Base-by-base conservation (phyloP, 306 rosid genomes). In the Vicia faba region DNA sequence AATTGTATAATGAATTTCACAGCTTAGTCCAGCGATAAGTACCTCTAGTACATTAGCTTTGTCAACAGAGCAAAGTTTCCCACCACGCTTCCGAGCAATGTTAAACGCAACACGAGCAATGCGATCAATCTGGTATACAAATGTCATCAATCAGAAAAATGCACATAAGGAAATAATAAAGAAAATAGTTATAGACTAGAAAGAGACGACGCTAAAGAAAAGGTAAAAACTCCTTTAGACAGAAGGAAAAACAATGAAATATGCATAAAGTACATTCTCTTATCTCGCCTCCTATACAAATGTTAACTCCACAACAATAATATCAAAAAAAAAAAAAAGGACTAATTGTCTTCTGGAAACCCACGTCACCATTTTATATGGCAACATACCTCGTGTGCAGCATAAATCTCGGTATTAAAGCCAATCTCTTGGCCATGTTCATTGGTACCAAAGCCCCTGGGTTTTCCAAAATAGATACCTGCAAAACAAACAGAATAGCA, bases 21-120 rank as follows among this genome's bases (percentile, higher is more conserved):
- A 45, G 76, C 19, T 41, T 39, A 60, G 66, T 73, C 33, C 43
- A 59, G 13, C 10, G 62, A 41, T 23, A 28, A 70, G 68, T 78
- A 89, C 98, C 98, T 92, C 98, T 76, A 89, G 82, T 57, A 93
- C 98, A 77, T 93, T 93, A 48, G 97, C 93, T 82, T 93, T 93
- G 78, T 93, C 98, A 73, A 93, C 91, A 48, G 93, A 89, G 73
- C 98, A 93, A 81, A 89, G 88, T 73, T 70, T 86, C 50, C 98
- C 89, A 29, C 16, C 57, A 53, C 98, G 80, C 86, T 84, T 89
- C 61, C 71, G 84, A 82, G 98, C 96, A 70, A 83, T 85, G 80
- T 89, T 86, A 86, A 87, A 93, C 33, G 96, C 98, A 80, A 88
- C 76, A 54, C 81, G 86, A 51, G 93, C 86, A 75, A 93, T 91